Evolutionary conservation across 805 yeast genomes (phyloP), one percentile per base, ranked within the genome.

Genomic region (Myxozyma melibiosi): DNA sequence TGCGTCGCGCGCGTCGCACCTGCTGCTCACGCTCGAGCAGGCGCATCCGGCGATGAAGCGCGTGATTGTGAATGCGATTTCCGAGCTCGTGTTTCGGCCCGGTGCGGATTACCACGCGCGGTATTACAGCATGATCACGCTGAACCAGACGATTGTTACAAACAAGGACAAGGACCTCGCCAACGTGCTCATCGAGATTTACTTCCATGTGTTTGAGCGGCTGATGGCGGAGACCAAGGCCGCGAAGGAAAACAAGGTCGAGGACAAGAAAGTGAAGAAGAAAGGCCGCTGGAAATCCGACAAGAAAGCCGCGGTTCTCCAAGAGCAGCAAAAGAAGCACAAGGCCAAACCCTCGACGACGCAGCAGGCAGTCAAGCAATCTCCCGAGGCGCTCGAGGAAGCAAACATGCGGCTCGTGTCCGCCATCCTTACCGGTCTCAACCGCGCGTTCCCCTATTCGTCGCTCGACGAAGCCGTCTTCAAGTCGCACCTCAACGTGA

Each of bases 41-140:
- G 86, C 84, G 3, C 99, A 94, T 71, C 99, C 99, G 18, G 94
- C 94, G 48, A 94, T 94, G 98, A 92, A 90, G 72, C 75, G 81
- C 51, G 83, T 92, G 55, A 78, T 94, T 38, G 80, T 86, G 39
- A 89, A 89, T 61, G 77, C 94, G 4, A 86, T 92, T 37, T 81
- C 88, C 48, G 98, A 94, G 70, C 80, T 86, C 50, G 77, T 90
- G 31, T 85, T 89, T 72, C 83, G 88, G 67, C 81, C 84, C 49
- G 84, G 84, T 34, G 66, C 70, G 30, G 97, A 90, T 59, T 88
- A 90, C 72, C 96, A 90, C 68, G 84, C 96, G 6, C 83, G 87
- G 58, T 94, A 94, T 71, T 94, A 91, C 71, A 82, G 97, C 2
- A 82, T 90, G 4, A 81, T 91, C 63, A 88, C 98, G 0, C 78